A percentile compares a stretch with the other conserved stretches of the same genome.
phyloP scores from a whole-genome alignment of 2,329 filamentous ascomycete species.

The Fusarium sterilihyphosum region DNA sequence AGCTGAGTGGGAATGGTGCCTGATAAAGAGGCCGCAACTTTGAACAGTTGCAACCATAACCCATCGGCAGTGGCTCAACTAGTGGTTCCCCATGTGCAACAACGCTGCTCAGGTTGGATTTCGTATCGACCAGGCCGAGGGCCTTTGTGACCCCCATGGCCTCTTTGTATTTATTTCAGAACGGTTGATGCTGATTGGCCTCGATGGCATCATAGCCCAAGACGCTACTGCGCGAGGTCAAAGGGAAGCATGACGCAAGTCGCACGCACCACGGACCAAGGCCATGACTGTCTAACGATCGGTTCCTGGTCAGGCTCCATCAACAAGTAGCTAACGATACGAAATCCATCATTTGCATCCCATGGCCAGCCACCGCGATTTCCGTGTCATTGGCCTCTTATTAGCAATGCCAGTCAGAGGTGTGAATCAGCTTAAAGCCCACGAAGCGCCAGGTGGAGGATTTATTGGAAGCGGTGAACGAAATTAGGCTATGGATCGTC shows the following conservation, averaged over 20 bases:
- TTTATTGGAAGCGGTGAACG: constrained; percentile 36
- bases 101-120: constrained; percentile 24
- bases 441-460: constrained; percentile 15
- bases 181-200: constrained; percentile 11
- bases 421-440: constrained; percentile 17
- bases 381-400: constrained; percentile 11
- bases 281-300: constrained; percentile 4
- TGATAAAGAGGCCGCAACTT: background rate
- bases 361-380: constrained; percentile 15
- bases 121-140: constrained; percentile 20
- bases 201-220: constrained; percentile 2
- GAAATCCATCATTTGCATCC: constrained; percentile 20
- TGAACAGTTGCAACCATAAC: constrained; percentile 6
- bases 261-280: constrained; percentile 21
- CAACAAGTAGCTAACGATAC: constrained; percentile 3
- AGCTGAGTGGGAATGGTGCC: background rate
- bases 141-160: background rate
- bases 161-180: constrained; percentile 5
- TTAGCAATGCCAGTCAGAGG: constrained; percentile 17
- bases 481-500: constrained; percentile 31
- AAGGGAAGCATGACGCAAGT: constrained; percentile 24
- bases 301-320: constrained; percentile 22
- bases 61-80: constrained; percentile 23
- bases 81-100: constrained; percentile 20
- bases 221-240: constrained; percentile 20